Conservation (phyloP, 1,284 basidiomycete genomes). For the Termitomyces sp. region DNA sequence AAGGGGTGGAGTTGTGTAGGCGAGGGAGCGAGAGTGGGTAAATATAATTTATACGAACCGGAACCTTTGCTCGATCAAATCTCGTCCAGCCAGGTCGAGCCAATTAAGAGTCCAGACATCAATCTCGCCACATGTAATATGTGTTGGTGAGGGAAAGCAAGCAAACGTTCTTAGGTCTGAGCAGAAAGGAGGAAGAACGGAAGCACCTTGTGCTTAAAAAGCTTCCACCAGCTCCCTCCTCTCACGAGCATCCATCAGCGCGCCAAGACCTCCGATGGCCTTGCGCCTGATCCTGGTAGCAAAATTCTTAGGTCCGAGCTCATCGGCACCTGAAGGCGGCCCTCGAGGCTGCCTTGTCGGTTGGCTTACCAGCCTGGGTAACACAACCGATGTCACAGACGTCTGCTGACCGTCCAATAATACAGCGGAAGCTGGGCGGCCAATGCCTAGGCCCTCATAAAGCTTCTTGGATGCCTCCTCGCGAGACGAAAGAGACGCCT, state of each 20-base stretch:
- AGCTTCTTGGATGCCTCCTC: conserved; percentile 78
- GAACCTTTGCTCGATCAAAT: conserved; percentile 16
- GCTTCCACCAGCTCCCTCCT: conserved; percentile 61
- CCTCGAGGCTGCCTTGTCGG: conserved; percentile 81
- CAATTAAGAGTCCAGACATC: conserved; percentile 13
- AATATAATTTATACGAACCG: conserved; percentile 13
- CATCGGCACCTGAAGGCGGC: conserved; percentile 80
- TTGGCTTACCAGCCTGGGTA: conserved; percentile 59
- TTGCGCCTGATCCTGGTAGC: conserved; percentile 73
- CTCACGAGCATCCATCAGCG: conserved; percentile 71
- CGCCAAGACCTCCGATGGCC: conserved; percentile 73
- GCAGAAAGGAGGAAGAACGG: conserved; percentile 8
- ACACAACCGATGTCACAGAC: conserved; percentile 24
- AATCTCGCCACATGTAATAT: conserved; percentile 12
- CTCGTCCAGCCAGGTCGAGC: conserved; percentile 18
- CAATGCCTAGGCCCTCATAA: conserved; percentile 77
- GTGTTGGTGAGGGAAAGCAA: neutral
- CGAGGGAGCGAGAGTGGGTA: conserved; percentile 13
- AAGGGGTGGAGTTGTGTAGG: conserved; percentile 5
- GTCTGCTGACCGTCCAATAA: conserved; percentile 27
- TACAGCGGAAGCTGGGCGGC: conserved; percentile 49
- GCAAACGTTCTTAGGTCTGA: neutral
- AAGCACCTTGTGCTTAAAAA: conserved; percentile 38
- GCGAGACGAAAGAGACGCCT: conserved; percentile 66
- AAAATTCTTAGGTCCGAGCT: conserved; percentile 87